Base-by-base conservation (phyloP, 2,329 filamentous ascomycete species). In the Ambrosiella xylebori region DNA sequence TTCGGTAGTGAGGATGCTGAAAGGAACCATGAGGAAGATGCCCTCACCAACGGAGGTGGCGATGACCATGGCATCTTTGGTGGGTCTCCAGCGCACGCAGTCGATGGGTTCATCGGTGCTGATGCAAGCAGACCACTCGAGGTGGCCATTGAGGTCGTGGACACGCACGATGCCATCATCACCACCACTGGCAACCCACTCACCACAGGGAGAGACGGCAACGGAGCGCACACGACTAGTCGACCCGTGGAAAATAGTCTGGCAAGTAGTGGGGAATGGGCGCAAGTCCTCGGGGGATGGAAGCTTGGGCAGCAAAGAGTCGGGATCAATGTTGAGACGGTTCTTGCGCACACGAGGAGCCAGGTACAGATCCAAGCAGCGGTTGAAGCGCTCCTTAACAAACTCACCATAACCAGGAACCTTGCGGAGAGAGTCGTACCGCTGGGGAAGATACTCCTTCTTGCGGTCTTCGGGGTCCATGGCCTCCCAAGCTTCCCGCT, bases 291-390 rank as follows among this genome's bases (percentile, higher is more conserved):
- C 88, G 0, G 93, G 91, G 61, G 86, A 87, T 7, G 94, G 93
- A 7, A 98, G 76, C 69, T 96, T 96, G 11, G 93, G 91, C 40
- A 98, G 78, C 55, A 98, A 75, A 41, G 88, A 95, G 69, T 86
- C 86, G 2, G 93, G 93, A 65, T 98, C 93, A 66, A 98, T 97
- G 71, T 97, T 95, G 66, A 98, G 80, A 70, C 90, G 86, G 73
- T 90, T 96, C 69, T 94, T 86, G 61, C 91, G 82, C 59, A 98
- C 82, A 66, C 93, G 80, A 52, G 94, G 93, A 13, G 94, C 93
- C 61, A 98, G 78, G 69, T 98, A 98, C 15, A 98, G 78, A 71
- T 98, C 94, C 64, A 98, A 74, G 68, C 89, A 97, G 63, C 94
- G 79, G 70, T 98, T 90, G 65, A 98, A 98, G 64, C 90, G 85